These are phyloP conservation scores for Sporothrix sp. DNA, from an alignment of 2,329 filamentous ascomycete genomes.

Conservation along the genomic window DNA sequence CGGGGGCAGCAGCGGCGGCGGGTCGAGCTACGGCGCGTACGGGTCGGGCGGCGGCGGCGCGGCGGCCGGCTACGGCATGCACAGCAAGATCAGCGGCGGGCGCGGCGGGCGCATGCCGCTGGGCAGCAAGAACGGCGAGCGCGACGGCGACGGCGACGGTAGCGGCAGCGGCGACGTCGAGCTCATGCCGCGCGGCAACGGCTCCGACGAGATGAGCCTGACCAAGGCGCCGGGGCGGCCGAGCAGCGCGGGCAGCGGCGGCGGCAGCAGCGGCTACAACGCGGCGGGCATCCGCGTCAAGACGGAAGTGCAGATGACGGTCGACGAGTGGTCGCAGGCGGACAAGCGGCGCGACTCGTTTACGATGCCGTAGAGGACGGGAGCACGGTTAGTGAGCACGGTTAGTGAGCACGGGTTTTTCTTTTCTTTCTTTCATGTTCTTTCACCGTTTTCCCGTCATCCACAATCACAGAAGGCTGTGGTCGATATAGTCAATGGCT, in stretches of 20 bases:
- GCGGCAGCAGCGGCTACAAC: neutral
- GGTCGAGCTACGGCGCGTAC: slow-evolving; percentile 1
- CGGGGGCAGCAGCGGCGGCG: slow-evolving; percentile 1
- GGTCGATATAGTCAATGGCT: no score
- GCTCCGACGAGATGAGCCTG: slow-evolving; percentile 13
- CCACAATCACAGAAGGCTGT: no score
- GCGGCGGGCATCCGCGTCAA: slow-evolving; percentile 11
- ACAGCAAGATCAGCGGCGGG: slow-evolving; percentile 13
- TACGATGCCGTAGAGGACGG: slow-evolving; percentile 1
- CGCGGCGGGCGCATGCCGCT: slow-evolving; percentile 11
- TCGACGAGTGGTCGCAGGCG: slow-evolving; percentile 6
- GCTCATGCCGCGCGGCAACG: slow-evolving; percentile 15
- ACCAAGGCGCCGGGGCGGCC: slow-evolving; percentile 13
- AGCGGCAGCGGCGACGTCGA: slow-evolving; percentile 13
- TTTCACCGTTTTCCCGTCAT: neutral
- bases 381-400: no score
- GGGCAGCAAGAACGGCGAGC: slow-evolving; percentile 11
- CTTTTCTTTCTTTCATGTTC: neutral
- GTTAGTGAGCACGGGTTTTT: no score
- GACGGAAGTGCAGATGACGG: slow-evolving; percentile 13
- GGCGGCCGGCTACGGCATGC: slow-evolving; percentile 5
- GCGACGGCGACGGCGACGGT: no score
- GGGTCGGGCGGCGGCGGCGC: neutral
- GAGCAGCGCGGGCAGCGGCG: slow-evolving; percentile 3
- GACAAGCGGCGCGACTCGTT: slow-evolving; percentile 4